Evolutionary conservation across 768 basidiomycete genomes (phyloP), one percentile per base, ranked within the genome.

Genomic region (Pulveroboletus sp.): DNA sequence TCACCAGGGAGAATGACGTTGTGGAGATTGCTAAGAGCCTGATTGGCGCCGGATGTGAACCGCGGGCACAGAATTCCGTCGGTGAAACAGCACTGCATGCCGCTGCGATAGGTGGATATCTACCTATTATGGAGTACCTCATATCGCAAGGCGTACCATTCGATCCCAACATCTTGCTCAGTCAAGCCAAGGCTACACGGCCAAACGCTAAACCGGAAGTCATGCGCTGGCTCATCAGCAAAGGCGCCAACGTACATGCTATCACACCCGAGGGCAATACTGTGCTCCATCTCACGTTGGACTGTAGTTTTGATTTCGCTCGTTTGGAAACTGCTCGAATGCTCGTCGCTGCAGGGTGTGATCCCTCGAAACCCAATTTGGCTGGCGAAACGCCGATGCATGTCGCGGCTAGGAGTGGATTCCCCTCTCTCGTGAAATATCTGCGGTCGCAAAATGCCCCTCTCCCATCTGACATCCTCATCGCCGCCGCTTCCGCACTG

Each of bases 371-470:
- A 7, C 14, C 48, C 19, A 49, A 49, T 45, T 19, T 17, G 12
- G 26, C 34, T 14, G 43, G 43, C n/a, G 20, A 50, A 50, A 45
- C 27, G 13, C 9, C 43, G 14, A 14, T 45, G 8, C 49, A 50
- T 19, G 49, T 46, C 7, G 49, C 43, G 23, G 35, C 43, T 2
- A 37, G 49, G 20, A 36, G 49, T 7, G 34, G 35, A 10, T 36
- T 45, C 14, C 49, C 27, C 35, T 19, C 20, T 12, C 49, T 49
- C 7, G 32, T 45, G 12, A 49, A 24, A 20, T 49, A 43, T 9
- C 34, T 49, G 8, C 31, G 10, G 20, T 49, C 31, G 10, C 32
- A 12, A 24, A 22, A 23, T 6, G 41, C 10, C 17, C 22, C 35
- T 3, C 43, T 45, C 26, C 43, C 29, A 16, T 17, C 12, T 7